Conservation (phyloP, 1,139 yeast species). For the Suhomyces taliae region DNA sequence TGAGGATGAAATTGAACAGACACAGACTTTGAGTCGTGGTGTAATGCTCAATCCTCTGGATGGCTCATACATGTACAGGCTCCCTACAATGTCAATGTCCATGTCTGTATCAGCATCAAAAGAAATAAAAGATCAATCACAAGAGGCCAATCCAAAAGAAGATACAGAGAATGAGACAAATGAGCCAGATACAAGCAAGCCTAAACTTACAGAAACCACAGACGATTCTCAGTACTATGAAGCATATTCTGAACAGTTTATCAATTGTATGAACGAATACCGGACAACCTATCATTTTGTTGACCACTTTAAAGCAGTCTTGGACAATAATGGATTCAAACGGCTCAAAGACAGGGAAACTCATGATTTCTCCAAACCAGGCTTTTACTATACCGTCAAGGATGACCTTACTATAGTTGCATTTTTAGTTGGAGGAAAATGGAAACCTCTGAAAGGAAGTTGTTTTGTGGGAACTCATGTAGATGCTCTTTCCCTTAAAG, state of each 20-base stretch:
- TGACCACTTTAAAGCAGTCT: conserved; percentile 24
- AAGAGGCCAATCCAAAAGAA: background rate
- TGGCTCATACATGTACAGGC: conserved; percentile 11
- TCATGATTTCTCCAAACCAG: conserved; percentile 10
- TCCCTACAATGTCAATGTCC: conserved; percentile 10
- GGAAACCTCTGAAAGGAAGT: conserved; percentile 40
- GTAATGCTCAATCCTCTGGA: conserved; percentile 4
- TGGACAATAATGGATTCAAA: conserved; percentile 32
- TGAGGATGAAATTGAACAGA: conserved; percentile 2
- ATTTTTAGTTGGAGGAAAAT: conserved; percentile 39
- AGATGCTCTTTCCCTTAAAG: conserved; percentile 41
- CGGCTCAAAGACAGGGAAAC: conserved; percentile 27
- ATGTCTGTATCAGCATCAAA: background rate
- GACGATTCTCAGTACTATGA: conserved; percentile 13
- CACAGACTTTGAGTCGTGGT: background rate
- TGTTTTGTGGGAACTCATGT: conserved; percentile 46
- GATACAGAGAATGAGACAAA: background rate
- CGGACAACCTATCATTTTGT: conserved; percentile 48
- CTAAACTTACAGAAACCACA: too few species aligned
- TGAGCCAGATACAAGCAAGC: background rate
- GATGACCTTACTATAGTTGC: conserved; percentile 42
- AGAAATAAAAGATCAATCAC: too few species aligned
- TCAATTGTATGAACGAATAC: conserved; percentile 37
- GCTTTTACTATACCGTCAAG: conserved; percentile 33
- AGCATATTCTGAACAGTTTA: conserved; percentile 30